Percentiles rank a stretch among this genome's conserved stretches.
phyloP scores from a whole-genome alignment of 768 basidiomycete species.

The Rhodosporidiobolus sp. region DNA sequence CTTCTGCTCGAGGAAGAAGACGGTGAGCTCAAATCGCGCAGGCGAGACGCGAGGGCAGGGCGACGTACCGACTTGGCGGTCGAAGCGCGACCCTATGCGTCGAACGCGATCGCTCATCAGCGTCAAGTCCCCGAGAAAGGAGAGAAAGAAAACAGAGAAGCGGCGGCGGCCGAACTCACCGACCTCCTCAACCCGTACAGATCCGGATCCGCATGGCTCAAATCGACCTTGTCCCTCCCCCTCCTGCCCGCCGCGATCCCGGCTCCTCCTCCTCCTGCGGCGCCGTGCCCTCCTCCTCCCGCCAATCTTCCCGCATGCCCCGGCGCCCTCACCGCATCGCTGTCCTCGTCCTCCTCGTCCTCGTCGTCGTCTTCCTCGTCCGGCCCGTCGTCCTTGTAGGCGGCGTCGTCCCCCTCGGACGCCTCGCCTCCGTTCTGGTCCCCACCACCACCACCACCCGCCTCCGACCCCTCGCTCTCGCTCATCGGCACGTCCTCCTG shows the following conservation, averaged over 20 bases:
- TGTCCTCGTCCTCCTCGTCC: conserved; percentile 40
- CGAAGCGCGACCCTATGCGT: conserved; percentile 23
- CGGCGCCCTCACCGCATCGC: conserved; percentile 44
- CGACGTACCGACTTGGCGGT: conserved; percentile 11
- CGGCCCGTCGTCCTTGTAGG: background rate
- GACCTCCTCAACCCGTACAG: conserved; percentile 46
- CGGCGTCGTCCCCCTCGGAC: background rate
- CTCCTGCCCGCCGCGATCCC: too few relatives aligned
- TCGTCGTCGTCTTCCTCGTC: conserved; percentile 10
- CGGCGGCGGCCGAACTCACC: conserved; percentile 30
- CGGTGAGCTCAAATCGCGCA: background rate
- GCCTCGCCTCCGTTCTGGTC: background rate
- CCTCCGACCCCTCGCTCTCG: conserved; percentile 18
- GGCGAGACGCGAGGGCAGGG: too few relatives aligned
- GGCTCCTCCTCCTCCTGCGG: conserved; percentile 33
- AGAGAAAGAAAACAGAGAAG: background rate
- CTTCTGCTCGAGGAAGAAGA: background rate
- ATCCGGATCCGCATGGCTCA: conserved; percentile 36
- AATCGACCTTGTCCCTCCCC: conserved; percentile 3
- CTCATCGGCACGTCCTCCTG: conserved; percentile 20
- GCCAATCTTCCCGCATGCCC: conserved; percentile 37
- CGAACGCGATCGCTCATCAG: background rate
- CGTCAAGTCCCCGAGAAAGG: background rate
- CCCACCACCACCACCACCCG: conserved; percentile 1
- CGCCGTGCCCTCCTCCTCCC: conserved; percentile 29